phyloP scores from a whole-genome alignment of 2,329 filamentous ascomycete species.

The Aspergillus sp. region DNA sequence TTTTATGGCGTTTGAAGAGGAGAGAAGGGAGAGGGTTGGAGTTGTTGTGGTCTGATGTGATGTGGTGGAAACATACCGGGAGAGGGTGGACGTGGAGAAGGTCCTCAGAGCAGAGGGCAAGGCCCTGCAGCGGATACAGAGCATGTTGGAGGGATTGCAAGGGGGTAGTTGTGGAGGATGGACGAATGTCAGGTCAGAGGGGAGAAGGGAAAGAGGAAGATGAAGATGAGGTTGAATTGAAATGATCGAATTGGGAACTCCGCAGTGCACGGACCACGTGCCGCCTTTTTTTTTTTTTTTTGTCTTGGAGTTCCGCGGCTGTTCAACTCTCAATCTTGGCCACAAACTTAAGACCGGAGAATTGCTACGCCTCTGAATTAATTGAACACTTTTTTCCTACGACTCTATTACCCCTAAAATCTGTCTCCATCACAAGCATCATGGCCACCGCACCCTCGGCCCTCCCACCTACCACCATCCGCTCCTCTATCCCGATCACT shows the following conservation, averaged over 20 bases:
- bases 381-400: neutral
- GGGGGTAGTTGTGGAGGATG: neutral
- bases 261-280: slow-evolving; percentile 29
- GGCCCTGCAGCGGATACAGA: slow-evolving; percentile 35
- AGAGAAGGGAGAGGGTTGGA: slow-evolving; percentile 5
- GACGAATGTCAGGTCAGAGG: neutral
- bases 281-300: slow-evolving; percentile 15
- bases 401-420: neutral
- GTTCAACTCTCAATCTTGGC: neutral
- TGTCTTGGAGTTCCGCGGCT: neutral
- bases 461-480: slow-evolving; percentile 39
- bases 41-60: neutral
- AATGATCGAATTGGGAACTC: neutral
- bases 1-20: neutral
- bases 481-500: slow-evolving; percentile 35
- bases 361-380: neutral
- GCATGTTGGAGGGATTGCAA: slow-evolving; percentile 23
- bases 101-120: slow-evolving; percentile 28
- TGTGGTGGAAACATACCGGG: neutral
- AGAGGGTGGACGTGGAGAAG: slow-evolving; percentile 18
- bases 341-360: neutral
- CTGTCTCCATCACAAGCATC: slow-evolving; percentile 13
- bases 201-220: slow-evolving; percentile 7
- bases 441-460: slow-evolving; percentile 40
- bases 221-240: slow-evolving; percentile 12